Evolutionary conservation across 2,329 filamentous ascomycete genomes (phyloP), one percentile per base, ranked within the genome.

Genomic region (Fusarium globosum): DNA sequence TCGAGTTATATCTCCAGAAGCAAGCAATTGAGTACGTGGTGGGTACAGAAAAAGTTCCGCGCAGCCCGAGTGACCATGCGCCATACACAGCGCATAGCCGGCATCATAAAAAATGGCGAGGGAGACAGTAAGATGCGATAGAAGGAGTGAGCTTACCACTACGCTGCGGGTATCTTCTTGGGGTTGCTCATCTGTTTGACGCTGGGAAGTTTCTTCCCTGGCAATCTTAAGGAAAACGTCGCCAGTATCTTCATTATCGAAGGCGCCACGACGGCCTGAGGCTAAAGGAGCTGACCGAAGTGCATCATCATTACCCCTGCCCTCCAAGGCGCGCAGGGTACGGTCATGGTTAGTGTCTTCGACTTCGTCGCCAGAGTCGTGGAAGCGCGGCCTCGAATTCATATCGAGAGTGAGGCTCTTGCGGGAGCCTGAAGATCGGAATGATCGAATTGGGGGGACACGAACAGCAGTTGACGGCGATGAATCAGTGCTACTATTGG

Each of bases 211-310:
- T 69, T 90, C 88, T 66, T 90, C 88, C 16, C 86, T 83, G 18
- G 89, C 88, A 67, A 91, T 90, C 61, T 84, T 86, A 68, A 91
- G 84, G 71, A 90, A 91, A 45, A 90, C 82, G 71, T 91, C 89
- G 43, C 87, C 87, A 7, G 85, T 88, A 71, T 89, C 88, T 61
- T 90, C 88, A 46, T 80, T 82, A 57, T 87, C 78, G 15, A 75
- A 65, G 76, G 78, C 51, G 76, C 81, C 70, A 75, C 80, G 73
- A 71, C 80, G 55, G 20, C 80, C 81, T 3, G 84, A 83, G 65
- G 84, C 80, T 26, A 83, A 82, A 12, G 83, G 82, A n/a, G 84
- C 83, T 73, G 82, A 81, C 33, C 83, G 82, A 53, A 79, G 74
- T 55, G 65, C 71, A 28, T 79, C 74, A 33, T 77, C 71, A 52